Evolutionary conservation across 2,329 filamentous ascomycete species (phyloP), one percentile per base, ranked within the genome.

Genomic region (Arthrobotrys pseudoclavata): DNA sequence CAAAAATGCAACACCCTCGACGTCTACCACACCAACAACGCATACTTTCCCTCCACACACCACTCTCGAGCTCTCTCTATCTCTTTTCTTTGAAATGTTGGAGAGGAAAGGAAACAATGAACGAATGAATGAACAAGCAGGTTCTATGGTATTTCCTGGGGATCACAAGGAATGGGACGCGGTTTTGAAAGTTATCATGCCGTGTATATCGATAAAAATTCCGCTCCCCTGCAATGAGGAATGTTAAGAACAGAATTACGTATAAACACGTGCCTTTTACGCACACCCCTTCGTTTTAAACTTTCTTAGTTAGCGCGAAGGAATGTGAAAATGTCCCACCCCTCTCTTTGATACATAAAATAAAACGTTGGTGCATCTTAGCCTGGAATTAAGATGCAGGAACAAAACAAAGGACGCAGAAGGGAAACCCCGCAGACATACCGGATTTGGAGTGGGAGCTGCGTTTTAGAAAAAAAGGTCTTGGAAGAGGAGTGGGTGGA

Each of bases 1-100:
- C 62, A 68, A 34, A 34, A 34, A 34, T 34, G 31, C 31, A 34
- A 34, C 31, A 34, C 31, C 31, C 12, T 34, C 31, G 31, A 34
- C 31, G n/a, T 68, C 52, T 61, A 75, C 70, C 62, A 75, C 70
- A 68, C 70, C 53, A 52, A 68, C 70, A 75, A 75, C 70, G 15
- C 61, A 60, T 24, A 47, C 64, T 48, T 20, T 13, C 31, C 20
- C 3, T 22, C 20, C 7, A 48, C 40, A 18, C 15, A 10, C 10
- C 55, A 52, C 20, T n/a, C n/a, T n/a, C n/a, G n/a, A 67, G 3
- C n/a, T 15, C 6, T 29, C 18, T 18, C 6, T 18, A n/a, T 20
- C 1, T 53, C 1, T 42, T 26, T 20, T 42, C 55, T 15, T 20
- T 18, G 5, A 13, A 40, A 26, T 42, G 31, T 42, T 42, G 55